Evolutionary conservation across 2,329 filamentous ascomycete species (phyloP).

Genomic region (Exophiala mesophila): DNA sequence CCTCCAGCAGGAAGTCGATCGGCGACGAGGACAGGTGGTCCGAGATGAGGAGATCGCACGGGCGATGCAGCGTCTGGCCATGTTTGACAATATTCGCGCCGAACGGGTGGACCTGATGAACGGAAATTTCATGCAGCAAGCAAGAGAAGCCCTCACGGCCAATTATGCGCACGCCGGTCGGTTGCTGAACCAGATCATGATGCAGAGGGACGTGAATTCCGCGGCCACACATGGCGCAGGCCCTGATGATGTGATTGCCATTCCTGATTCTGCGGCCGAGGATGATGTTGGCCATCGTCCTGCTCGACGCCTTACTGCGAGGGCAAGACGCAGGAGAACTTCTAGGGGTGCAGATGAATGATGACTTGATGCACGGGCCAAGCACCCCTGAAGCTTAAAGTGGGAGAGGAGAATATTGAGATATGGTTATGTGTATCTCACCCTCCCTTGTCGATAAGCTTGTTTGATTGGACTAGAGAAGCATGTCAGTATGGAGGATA

Average conservation of each 20-base stretch:
- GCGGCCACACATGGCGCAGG: not conserved
- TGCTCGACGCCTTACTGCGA: too few relatives aligned
- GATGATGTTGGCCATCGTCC: too few relatives aligned
- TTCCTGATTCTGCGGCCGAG: too few relatives aligned
- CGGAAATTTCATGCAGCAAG: constrained; percentile 50
- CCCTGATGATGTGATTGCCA: too few relatives aligned
- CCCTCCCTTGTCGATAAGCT: too few relatives aligned
- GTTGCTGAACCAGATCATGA: not conserved
- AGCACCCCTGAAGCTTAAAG: not conserved
- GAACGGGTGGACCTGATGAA: constrained; percentile 42
- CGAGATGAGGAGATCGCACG: constrained; percentile 49
- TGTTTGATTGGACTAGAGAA: too few relatives aligned
- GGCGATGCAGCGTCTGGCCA: constrained; percentile 45
- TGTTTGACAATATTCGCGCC: constrained; percentile 24
- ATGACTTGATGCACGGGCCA: not conserved
- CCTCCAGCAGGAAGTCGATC: constrained; percentile 47
- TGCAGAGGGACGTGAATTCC: not conserved
- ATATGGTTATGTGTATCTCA: too few relatives aligned
- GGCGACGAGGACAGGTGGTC: constrained; percentile 46
- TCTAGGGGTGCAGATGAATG: not conserved
- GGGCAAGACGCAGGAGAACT: not conserved
- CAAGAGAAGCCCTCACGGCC: constrained; percentile 32
- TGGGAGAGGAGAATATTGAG: too few relatives aligned
- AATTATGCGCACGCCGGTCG: constrained; percentile 31
- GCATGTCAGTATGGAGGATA: too few relatives aligned